Percentiles rank a stretch among this genome's conserved stretches.
Evolutionary conservation across 768 basidiomycete species (phyloP).

Genomic region (Leccinum uliginosum): DNA sequence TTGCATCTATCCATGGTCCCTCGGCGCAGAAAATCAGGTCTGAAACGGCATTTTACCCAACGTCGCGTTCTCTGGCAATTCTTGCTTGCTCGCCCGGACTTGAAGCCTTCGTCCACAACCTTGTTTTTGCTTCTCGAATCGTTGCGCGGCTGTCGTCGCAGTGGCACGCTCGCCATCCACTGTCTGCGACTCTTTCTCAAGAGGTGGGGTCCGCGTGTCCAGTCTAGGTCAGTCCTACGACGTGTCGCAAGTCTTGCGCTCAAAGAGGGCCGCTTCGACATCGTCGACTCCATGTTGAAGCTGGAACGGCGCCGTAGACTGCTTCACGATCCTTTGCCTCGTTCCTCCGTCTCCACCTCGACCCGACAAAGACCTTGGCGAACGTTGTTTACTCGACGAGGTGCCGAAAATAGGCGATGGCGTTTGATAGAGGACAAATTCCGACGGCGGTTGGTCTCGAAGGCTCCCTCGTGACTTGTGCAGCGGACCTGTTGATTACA

Average conservation of each 20-base stretch:
- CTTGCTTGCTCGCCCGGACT: conserved; percentile 40
- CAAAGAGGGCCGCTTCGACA: conserved; percentile 60
- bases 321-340: conserved; percentile 4
- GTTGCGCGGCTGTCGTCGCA: conserved; percentile 43
- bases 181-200: conserved; percentile 42
- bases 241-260: conserved; percentile 56
- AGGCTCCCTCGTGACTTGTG: not conserved
- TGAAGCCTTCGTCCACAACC: conserved; percentile 57
- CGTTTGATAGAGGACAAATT: conserved; percentile 22
- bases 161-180: conserved; percentile 51
- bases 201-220: conserved; percentile 53
- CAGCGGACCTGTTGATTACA: not conserved
- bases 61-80: conserved; percentile 43
- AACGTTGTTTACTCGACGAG: conserved; percentile 20
- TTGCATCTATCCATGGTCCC: conserved; percentile 39
- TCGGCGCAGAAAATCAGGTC: conserved; percentile 32
- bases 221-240: conserved; percentile 56
- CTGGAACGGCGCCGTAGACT: conserved; percentile 12
- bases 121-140: conserved; percentile 54
- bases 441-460: conserved; percentile 9
- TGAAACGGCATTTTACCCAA: conserved; percentile 41
- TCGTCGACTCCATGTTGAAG: conserved; percentile 30
- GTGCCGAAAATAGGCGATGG: conserved; percentile 32
- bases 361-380: conserved; percentile 21
- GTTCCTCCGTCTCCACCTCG: conserved; percentile 1